Evolutionary conservation across 495 filamentous ascomycete species (phyloP), one percentile per base, ranked within the genome.

Genomic region (Aspergillus nidulans): DNA sequence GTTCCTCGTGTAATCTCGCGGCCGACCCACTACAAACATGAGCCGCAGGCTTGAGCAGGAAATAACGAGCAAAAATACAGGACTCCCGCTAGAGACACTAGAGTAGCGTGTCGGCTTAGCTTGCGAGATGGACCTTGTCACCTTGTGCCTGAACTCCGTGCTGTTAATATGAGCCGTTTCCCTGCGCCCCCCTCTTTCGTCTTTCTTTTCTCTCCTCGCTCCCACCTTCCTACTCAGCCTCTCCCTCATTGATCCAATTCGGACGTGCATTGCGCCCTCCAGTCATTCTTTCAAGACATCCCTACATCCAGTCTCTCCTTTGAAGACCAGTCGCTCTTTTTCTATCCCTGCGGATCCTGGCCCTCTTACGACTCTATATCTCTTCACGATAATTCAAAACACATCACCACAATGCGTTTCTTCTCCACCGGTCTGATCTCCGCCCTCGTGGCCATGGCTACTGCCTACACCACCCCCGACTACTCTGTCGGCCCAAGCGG

Each of bases 401-500:
- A 53, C 34, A 60, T 56, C n/a, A 32, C 45, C 61, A 81, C 63
- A 62, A 85, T 85, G 81, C 77, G 72, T 64, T 75, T 81, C 69
- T 71, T 78, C 56, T 57, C 66, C 43, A 56, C 73, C 45, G 62
- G 76, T 46, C 46, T 80, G 60, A 49, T 76, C 56, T 71, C 79
- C 20, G 70, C 73, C 63, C 65, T 86, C 47, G 71, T 73, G 47
- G 72, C 76, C 63, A 26, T 82, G 38, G 79, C 75, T 40, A 62
- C 75, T 40, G 84, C 84, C 65, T 74, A 75, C 69, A 81, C 76
- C 36, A 52, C 64, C 26, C 77, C 76, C 47, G 67, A 79, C 59
- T 78, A 82, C 63, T 64, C 60, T 36, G 64, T 77, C 56, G 15
- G 45, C 28, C 81, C 81, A 43, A 20, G 28, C 6, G 85, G 84